Base-by-base conservation (phyloP, 1,139 yeast species). In the Hemisphaericaspora xylanilytica region DNA sequence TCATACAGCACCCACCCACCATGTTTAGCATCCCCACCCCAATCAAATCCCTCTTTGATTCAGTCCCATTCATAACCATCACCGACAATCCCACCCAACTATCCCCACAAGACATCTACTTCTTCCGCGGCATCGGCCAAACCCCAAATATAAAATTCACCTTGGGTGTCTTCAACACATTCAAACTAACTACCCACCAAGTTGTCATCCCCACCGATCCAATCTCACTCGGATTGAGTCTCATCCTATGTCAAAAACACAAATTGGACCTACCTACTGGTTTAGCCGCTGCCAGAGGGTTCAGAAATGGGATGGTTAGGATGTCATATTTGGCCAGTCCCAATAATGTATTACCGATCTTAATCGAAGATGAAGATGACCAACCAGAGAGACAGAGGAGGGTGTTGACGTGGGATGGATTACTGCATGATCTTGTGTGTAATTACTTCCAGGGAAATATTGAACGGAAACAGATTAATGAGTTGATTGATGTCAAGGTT, bases 151-250 rank as follows among this genome's bases (percentile, higher is more conserved):
- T 47, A 4, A 45, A 43, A 11, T 68, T 73, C 52, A 60, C 60
- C 12, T 49, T 75, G 7, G 78, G 73, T 2, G 74, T 73, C 1
- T 70, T 67, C 49, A 69, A 66, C 45, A 54, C 69, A 3, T 39
- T 50, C 12, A 53, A 62, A 9, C 49, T 42, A 27, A 36, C 58
- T 1, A 49, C 45, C 2, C 22, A 30, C 4, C 26, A 38, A 4
- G 43, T 69, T 0, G n/a, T n/a, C n/a, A n/a, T n/a, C n/a, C 76
- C 80, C 4, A 57, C 68, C 0, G 80, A 75, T 44, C 80, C 80
- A 1, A 50, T 69, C 1, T 70, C 77, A 12, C 49, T 71, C 7
- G 65, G 61, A 9, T 55, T 59, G 16, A 54, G 63, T 22, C 51
- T 71, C 36, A 51, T 64, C 3, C 47, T 73, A 13, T 61, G 68